Conservation (phyloP, 83 land plant genomes). For the Thuja plicata region DNA sequence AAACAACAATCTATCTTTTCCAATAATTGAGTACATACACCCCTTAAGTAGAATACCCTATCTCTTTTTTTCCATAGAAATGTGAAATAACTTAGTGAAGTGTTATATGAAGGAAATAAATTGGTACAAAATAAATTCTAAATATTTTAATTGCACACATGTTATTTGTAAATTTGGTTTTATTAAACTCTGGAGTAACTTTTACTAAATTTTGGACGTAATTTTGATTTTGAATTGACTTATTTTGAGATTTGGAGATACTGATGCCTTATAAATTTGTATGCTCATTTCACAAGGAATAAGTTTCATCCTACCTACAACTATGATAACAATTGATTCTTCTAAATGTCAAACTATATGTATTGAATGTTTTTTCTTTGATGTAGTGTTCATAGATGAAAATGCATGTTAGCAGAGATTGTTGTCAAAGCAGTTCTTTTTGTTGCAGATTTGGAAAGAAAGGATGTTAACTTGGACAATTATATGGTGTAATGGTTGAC, state of each 20-base stretch:
- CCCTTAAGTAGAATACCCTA: not conserved
- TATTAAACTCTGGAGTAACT: not conserved
- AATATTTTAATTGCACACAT: not conserved
- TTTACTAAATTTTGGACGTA: not conserved
- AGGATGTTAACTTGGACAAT: constrained; percentile 92
- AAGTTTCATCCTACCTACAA: too few species aligned
- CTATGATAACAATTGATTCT: not conserved
- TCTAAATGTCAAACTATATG: not conserved
- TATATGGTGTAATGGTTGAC: constrained; percentile 92
- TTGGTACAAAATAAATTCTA: not conserved
- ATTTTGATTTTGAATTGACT: not conserved
- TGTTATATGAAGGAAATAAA: not conserved
- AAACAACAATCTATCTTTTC: not conserved
- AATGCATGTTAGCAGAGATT: constrained; percentile 85
- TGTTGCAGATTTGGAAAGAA: constrained; percentile 95
- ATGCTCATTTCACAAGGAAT: constrained; percentile 6
- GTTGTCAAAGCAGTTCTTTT: constrained; percentile 98
- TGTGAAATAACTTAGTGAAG: not conserved
- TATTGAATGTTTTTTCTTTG: not conserved
- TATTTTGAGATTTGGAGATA: not conserved
- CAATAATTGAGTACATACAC: not conserved
- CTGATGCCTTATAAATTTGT: not conserved
- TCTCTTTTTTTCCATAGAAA: not conserved
- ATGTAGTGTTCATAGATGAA: constrained; percentile 94
- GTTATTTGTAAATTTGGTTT: not conserved